Evolutionary conservation across 345 rosid genomes (phyloP), one percentile per base, ranked within the genome.

Genomic region (Sapria himalayana): DNA sequence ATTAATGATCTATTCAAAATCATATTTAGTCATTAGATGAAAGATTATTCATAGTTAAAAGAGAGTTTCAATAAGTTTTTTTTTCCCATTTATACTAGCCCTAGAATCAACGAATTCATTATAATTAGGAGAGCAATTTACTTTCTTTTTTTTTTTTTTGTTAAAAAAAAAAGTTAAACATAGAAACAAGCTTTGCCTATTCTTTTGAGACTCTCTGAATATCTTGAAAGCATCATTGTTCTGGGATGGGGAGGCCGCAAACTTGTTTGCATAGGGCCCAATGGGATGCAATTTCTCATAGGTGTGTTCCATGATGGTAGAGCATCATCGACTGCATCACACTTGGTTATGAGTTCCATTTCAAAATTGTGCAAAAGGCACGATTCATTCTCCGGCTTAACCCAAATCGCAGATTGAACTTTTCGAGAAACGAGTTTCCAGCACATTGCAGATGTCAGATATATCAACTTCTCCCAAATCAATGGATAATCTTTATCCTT

Each of bases 391-490:
- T 69, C 80, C 52, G 56, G 64, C 58, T 89, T 89, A 10, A 72
- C 36, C 98, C 95, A 89, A 45, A 89, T 72, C 4, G 98, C 98
- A n/a, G 95, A 78, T 45, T 89, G 93, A 41, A 89, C 68, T 57
- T 82, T 47, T 48, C 49, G 63, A 16, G 98, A 74, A 61, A 79
- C 60, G 56, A 82, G 95, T 62, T 72, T 82, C 98, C 98, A 89
- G 64, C 98, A 89, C 91, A 89, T 76, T 43, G 77, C 72, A 7
- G 72, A 57, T 19, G 93, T 69, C 61, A 82, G 56, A 55, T 59
- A 64, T 19, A 76, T 72, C 69, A 89, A 51, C 52, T 71, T 72
- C 34, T 67, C 73, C 95, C 95, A 89, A 63, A 78, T 74, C 55
- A 61, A 31, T 4, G 93, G 94, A 49, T 60, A 89, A 14, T 89